These are phyloP conservation scores for Yamadazyma endophytica DNA, from an alignment of 805 yeast species.

Conservation along the genomic window DNA sequence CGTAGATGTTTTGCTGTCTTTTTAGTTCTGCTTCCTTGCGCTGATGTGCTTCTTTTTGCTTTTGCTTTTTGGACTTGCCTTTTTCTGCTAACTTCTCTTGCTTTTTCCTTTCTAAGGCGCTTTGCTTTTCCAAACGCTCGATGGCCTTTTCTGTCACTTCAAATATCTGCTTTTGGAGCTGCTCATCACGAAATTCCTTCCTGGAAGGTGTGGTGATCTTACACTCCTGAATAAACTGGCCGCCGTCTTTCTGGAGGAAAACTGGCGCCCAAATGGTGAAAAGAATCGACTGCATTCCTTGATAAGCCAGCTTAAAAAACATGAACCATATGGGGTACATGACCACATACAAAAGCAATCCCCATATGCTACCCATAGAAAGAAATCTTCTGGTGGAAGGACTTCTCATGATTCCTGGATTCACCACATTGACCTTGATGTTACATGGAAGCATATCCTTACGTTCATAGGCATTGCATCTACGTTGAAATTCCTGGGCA, in stretches of 20 bases:
- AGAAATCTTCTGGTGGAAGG: constrained; percentile 77
- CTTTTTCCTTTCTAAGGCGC: constrained; percentile 63
- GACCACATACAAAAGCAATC: constrained; percentile 56
- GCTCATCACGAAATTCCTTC: constrained; percentile 58
- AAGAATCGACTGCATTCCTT: constrained; percentile 77
- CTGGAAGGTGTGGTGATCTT: constrained; percentile 49
- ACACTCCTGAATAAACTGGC: constrained; percentile 73
- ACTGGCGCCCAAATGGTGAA: constrained; percentile 72
- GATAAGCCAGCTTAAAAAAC: constrained; percentile 65
- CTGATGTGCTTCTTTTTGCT: constrained; percentile 14
- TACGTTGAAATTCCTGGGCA: constrained; percentile 73
- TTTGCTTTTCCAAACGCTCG: constrained; percentile 58
- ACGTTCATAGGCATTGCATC: constrained; percentile 54
- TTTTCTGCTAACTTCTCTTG: constrained; percentile 16
- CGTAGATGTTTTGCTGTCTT: constrained; percentile 21
- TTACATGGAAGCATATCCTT: constrained; percentile 70
- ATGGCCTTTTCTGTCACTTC: constrained; percentile 59
- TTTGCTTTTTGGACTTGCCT: constrained; percentile 15
- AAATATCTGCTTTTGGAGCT: constrained; percentile 56
- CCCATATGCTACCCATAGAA: constrained; percentile 68
- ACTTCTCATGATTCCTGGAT: constrained; percentile 91
- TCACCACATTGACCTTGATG: constrained; percentile 68
- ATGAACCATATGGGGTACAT: constrained; percentile 82
- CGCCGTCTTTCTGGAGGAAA: constrained; percentile 57
- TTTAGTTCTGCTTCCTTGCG: constrained; percentile 12